Base-by-base conservation (phyloP, 768 basidiomycete species). In the Wakefieldia striispora region DNA sequence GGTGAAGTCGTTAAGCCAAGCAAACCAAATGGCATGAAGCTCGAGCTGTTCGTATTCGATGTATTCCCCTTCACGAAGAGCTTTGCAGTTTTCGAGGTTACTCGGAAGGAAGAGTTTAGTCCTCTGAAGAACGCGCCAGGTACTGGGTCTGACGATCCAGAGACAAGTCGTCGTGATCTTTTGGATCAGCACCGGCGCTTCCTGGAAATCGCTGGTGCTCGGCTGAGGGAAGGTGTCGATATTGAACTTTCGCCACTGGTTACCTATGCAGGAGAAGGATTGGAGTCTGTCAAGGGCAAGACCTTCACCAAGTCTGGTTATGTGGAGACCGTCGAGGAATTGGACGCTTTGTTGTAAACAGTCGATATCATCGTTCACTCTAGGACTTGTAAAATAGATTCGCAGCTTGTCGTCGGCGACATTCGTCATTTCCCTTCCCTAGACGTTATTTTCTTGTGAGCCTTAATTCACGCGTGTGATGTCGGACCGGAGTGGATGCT, bases 1-100 rank as follows among this genome's bases (percentile, higher is more conserved):
- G 94, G 91, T 17, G 74, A 82, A 53, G 21, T 62, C 4, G 69
- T 95, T 64, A 95, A 94, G 64, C 95, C 97, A 2, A 68, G 71
- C 54, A 84, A 85, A 63, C 90, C 93, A n/a, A 98, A 99, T 67
- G 97, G 97, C 53, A 95, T 98, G 91, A 99, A 99, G 73, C 83
- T 99, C 54, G 97, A 99, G 70, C 75, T 95, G 74, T 99, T 99
- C 72, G 89, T 99, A 27, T 99, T 99, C 63, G 97, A 99, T 70
- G 97, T 99, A 39, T 97, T 99, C 77, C 95, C 95, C 1, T 91
- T 82, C 71, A 92, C 93, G 23, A 68, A 83, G 62, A 75, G 70
- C 43, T 92, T 95, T 56, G 82, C 88, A 24, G 91, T 97, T 35
- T 71, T 98, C 64, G 94, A 97, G 68, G 92, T 97, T 38, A 80